Evolutionary conservation across 306 rosid species (phyloP).

Genomic region (Medicago ruthenica): DNA sequence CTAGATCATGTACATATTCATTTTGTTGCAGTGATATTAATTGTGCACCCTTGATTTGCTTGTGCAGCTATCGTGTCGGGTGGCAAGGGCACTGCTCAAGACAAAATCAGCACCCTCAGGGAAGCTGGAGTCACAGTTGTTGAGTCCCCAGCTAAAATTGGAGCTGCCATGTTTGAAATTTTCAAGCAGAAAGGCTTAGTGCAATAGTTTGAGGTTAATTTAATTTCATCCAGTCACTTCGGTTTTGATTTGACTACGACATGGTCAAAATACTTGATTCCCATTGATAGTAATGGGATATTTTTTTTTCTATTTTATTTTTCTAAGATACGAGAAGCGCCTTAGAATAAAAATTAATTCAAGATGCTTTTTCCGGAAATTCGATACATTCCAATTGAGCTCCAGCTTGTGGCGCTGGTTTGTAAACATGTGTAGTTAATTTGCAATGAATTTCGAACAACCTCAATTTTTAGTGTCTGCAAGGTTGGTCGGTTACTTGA

Average conservation of each 20-base stretch:
- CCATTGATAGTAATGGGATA: slow-evolving; percentile 42
- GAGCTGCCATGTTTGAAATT: slow-evolving; percentile 80
- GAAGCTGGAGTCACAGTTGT: slow-evolving; percentile 96
- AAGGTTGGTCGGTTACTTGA: slow-evolving; percentile 10
- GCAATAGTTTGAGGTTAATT: slow-evolving; percentile 50
- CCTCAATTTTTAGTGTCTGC: slow-evolving; percentile 22
- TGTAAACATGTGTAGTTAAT: slow-evolving; percentile 16
- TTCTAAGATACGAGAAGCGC: slow-evolving; percentile 36
- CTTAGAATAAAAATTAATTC: slow-evolving; percentile 46
- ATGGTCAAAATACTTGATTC: slow-evolving; percentile 33
- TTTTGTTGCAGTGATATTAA: slow-evolving; percentile 17
- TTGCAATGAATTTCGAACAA: slow-evolving; percentile 34
- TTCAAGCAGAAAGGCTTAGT: slow-evolving; percentile 95
- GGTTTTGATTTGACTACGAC: slow-evolving; percentile 35
- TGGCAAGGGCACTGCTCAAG: slow-evolving; percentile 99
- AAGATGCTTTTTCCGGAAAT: slow-evolving; percentile 43
- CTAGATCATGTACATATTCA: background rate
- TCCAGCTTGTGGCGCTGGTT: slow-evolving; percentile 33
- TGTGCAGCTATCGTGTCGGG: slow-evolving; percentile 97
- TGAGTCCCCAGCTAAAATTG: slow-evolving; percentile 97
- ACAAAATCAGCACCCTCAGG: slow-evolving; percentile 79
- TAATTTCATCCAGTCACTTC: slow-evolving; percentile 40
- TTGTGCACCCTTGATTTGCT: slow-evolving; percentile 34
- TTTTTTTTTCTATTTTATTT: slow-evolving; percentile 33
- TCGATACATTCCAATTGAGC: slow-evolving; percentile 25